Conservation (phyloP, 2,329 filamentous ascomycete species). For the Bertia moriformis region DNA sequence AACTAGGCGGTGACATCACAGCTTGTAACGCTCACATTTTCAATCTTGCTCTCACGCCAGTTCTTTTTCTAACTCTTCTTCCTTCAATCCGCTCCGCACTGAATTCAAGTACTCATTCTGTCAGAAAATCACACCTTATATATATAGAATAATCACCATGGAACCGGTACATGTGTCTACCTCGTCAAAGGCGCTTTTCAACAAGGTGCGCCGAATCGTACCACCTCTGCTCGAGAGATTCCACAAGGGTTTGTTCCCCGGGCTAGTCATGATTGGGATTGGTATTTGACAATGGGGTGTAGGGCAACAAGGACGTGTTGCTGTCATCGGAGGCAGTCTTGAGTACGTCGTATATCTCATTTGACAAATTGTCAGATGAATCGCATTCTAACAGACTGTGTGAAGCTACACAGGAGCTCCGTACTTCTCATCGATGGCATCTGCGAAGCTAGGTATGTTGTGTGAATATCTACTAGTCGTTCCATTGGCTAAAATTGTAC, state of each 20-base stretch:
- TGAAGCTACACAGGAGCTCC: constrained; percentile 51
- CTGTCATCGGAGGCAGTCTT: constrained; percentile 50
- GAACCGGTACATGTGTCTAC: constrained; percentile 17
- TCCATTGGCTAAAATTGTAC: not conserved
- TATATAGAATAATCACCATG: too few species aligned
- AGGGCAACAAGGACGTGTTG: constrained; percentile 52
- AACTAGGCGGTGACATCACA: constrained; percentile 19
- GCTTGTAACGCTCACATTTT: too few species aligned
- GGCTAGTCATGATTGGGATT: constrained; percentile 1
- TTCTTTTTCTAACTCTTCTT: too few species aligned
- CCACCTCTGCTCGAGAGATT: constrained; percentile 56
- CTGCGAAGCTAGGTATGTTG: constrained; percentile 38
- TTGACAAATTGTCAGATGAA: constrained; percentile 2
- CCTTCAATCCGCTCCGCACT: too few species aligned
- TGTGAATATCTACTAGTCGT: constrained; percentile 1
- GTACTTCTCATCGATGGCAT: constrained; percentile 57
- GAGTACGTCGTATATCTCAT: constrained; percentile 22
- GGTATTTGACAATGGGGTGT: constrained; percentile 2
- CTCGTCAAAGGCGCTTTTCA: constrained; percentile 42
- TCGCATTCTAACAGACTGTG: not conserved
- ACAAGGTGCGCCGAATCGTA: constrained; percentile 50
- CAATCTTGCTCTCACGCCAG: too few species aligned
- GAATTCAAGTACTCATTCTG: too few species aligned
- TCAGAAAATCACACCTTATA: too few species aligned
- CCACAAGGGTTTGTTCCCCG: constrained; percentile 40